Evolutionary conservation across 139 green algal species (phyloP).

Genomic region (Chlorella ohadii): DNA sequence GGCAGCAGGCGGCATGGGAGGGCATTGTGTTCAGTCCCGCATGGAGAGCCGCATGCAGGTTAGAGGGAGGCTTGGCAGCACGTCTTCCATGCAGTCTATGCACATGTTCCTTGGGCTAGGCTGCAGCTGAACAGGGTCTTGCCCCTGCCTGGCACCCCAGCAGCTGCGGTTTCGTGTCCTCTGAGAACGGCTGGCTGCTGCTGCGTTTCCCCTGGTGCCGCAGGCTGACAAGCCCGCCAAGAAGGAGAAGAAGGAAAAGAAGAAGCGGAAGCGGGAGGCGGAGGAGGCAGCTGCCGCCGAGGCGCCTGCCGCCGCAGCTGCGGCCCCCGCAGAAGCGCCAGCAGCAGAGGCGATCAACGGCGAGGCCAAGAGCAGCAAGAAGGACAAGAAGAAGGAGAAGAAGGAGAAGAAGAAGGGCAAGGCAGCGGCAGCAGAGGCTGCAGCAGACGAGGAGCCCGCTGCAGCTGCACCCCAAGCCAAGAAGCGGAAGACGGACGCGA

Average conservation of each 20-base stretch:
- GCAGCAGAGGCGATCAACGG: neutral
- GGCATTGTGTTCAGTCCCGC: too few relatives aligned
- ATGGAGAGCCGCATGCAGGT: too few relatives aligned
- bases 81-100: too few relatives aligned
- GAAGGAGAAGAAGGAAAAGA: slow-evolving; percentile 28
- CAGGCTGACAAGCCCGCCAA: neutral
- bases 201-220: too few relatives aligned
- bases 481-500: slow-evolving; percentile 4
- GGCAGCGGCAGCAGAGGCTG: neutral
- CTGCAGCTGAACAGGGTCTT: too few relatives aligned
- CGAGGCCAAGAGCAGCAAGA: slow-evolving; percentile 36
- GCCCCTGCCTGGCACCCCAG: too few relatives aligned
- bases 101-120: too few relatives aligned
- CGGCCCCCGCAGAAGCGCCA: too few relatives aligned
- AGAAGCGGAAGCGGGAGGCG: slow-evolving; percentile 45
- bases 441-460: neutral
- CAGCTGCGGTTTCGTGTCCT: too few relatives aligned
- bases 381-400: slow-evolving; percentile 42
- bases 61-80: too few relatives aligned
- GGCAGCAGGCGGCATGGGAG: too few relatives aligned
- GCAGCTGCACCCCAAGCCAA: neutral
- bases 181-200: too few relatives aligned
- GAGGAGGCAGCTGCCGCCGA: slow-evolving; percentile 12
- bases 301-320: neutral
- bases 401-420: slow-evolving; percentile 8